Base-by-base conservation (phyloP, 805 yeast genomes). In the Myxozyma kluyveri region DNA sequence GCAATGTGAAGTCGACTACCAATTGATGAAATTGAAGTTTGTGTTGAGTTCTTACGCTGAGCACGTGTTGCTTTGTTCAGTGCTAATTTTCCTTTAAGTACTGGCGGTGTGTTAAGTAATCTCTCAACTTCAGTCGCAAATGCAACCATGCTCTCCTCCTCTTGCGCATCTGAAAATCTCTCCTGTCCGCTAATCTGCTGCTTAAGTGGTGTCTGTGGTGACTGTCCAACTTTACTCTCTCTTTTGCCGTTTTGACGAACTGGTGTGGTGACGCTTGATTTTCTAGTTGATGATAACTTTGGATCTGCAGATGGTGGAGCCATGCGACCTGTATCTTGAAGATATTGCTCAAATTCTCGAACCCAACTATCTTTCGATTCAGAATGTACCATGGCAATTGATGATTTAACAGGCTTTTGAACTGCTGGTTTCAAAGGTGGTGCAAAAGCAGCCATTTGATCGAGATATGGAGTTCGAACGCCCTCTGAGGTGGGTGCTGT, bases 161-260 rank as follows among this genome's bases (percentile, higher is more conserved):
- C 54, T n/a, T 45, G 52, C 26, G 59, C 59, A 40, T 54, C 56
- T 7, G 40, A 12, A 31, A 54, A 54, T n/a, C 59, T 39, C 9
- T 37, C 47, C 9, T 9, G 33, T 14, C 9, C 33, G 33, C 9
- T 14, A 29, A 29, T 14, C 33, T 29, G 33, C 33, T 29, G 33
- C 33, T 29, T 29, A 9, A 14, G 14, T 29, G 33, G 33, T 29
- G 33, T 29, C n/a, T n/a, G n/a, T n/a, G n/a, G n/a, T n/a, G n/a
- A n/a, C n/a, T n/a, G n/a, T n/a, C n/a, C n/a, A n/a, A n/a, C n/a
- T n/a, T n/a, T n/a, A n/a, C n/a, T n/a, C n/a, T n/a, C n/a, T n/a
- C n/a, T n/a, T n/a, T n/a, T n/a, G n/a, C n/a, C n/a, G n/a, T n/a
- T n/a, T n/a, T n/a, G n/a, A n/a, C n/a, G n/a, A 14, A 29, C 33